Conservation (phyloP, 371 early-diverging fungal genomes). For the Syncephalastrum sp. region DNA sequence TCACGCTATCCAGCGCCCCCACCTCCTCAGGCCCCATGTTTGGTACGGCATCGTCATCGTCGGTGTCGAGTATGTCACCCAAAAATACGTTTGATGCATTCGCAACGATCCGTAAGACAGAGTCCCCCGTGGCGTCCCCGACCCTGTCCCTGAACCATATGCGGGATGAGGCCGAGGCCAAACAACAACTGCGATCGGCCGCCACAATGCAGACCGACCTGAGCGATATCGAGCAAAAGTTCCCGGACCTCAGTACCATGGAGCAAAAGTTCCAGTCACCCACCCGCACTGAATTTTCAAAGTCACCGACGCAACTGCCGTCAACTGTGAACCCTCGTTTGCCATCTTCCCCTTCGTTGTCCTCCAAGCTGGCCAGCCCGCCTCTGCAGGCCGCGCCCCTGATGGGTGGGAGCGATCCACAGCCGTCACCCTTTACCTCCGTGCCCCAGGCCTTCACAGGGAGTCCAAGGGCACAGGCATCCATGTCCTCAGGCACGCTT, state of each 20-base stretch:
- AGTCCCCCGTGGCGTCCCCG: slow-evolving; percentile 20
- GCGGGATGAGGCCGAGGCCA: slow-evolving; percentile 26
- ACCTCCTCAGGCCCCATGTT: neutral
- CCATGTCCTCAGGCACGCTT: slow-evolving; percentile 6
- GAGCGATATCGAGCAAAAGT: slow-evolving; percentile 47
- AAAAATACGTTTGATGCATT: slow-evolving; percentile 36
- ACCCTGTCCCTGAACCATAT: slow-evolving; percentile 24
- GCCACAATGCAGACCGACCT: slow-evolving; percentile 31
- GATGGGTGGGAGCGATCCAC: neutral
- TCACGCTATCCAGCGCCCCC: slow-evolving; percentile 21
- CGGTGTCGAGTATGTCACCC: slow-evolving; percentile 1
- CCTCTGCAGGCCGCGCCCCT: slow-evolving; percentile 1
- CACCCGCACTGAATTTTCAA: slow-evolving; percentile 8
- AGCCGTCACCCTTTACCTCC: neutral
- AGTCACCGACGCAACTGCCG: neutral
- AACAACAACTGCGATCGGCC: slow-evolving; percentile 9
- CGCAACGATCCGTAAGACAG: slow-evolving; percentile 24
- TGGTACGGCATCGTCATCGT: slow-evolving; percentile 1
- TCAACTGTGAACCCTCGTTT: neutral
- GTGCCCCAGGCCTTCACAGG: neutral
- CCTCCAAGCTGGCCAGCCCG: neutral
- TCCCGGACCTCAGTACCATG: slow-evolving; percentile 48
- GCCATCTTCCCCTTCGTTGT: slow-evolving; percentile 1
- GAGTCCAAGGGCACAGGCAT: neutral
- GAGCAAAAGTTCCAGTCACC: slow-evolving; percentile 35